Evolutionary conservation across 345 rosid species (phyloP).

Genomic region (Aquilaria sinensis): DNA sequence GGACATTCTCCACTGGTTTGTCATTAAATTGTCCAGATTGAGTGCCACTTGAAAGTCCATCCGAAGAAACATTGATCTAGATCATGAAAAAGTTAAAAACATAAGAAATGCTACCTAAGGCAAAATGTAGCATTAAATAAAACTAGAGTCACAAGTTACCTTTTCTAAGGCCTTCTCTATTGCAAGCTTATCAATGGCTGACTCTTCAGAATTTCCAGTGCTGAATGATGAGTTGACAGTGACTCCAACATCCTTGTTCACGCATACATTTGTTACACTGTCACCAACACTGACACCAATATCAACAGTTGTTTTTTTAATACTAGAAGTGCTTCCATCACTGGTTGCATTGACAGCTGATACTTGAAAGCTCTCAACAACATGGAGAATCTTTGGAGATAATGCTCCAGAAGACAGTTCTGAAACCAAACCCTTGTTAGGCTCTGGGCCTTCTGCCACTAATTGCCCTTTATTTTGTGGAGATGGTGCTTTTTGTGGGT

Average conservation of each 20-base stretch:
- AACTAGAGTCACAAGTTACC: conserved; percentile 30
- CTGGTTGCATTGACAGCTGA: conserved; percentile 8
- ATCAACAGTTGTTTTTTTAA: conserved; percentile 13
- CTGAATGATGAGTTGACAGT: conserved; percentile 3
- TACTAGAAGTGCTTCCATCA: conserved; percentile 16
- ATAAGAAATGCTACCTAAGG: conserved; percentile 1
- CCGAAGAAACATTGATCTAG: conserved; percentile 25
- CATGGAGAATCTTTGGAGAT: conserved; percentile 7
- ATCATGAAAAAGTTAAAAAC: conserved; percentile 16
- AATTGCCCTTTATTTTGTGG: conserved; percentile 14
- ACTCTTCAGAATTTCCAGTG: conserved; percentile 4
- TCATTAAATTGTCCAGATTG: conserved; percentile 7
- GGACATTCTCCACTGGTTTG: conserved; percentile 3
- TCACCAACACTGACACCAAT: conserved; percentile 18
- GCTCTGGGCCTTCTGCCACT: conserved; percentile 19
- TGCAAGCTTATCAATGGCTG: conserved; percentile 12
- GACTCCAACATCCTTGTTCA: conserved; percentile 11
- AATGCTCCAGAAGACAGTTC: conserved; percentile 9
- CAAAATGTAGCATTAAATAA: background rate
- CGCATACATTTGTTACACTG: conserved; percentile 14
- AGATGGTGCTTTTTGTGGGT: conserved; percentile 22
- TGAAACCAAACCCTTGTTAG: conserved; percentile 14
- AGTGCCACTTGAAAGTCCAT: conserved; percentile 11
- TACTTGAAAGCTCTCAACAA: conserved; percentile 13
- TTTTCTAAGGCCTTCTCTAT: conserved; percentile 20